Base-by-base conservation (phyloP, 73 alveolate species). In the Breviolum minutum region DNA sequence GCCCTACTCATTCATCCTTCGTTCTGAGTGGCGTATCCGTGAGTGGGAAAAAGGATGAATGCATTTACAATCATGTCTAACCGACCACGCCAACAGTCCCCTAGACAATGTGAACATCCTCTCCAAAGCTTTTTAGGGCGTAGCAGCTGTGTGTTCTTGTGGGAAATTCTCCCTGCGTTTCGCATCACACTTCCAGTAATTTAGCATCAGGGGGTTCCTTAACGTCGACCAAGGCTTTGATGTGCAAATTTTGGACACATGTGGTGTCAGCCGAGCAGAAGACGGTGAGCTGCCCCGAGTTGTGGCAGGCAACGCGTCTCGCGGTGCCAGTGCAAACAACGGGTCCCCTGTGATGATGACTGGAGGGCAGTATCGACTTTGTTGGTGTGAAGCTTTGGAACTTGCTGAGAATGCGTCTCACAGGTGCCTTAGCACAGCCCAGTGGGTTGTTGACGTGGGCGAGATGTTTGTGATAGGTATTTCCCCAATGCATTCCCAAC, bases 331-430 rank as follows among this genome's bases (percentile, higher is more conserved):
- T 22, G 95, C n/a, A 26, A 70, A 70, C 22, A n/a, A 26, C 24
- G 84, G 69, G 7, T 6, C 32, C 30, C 85, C 84, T 3, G 22
- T 88, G 4, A 69, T 30, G 24, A 19, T 69, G 40, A 8, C 66
- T 14, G 95, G 95, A 7, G 95, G 95, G 8, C 84, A 30, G 26
- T 88, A 88, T 40, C 95, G 95, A 20, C 62, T 88, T 73, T 88
- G 95, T 73, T 88, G 95, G 95, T 64, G 85, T 3, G 63, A 13
- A 8, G 60, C 54, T 61, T 54, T 20, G 1, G 74, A 13, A 17
- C 24, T 13, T 66, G 11, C 63, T 13, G 6, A 8, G 63, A 76
- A n/a, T 27, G 74, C 24, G 86, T 6, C 86, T 27, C 86, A 12
- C 8, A 76, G 61, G 63, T 10, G 74, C 62, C 22, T 54, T 22